These are phyloP conservation scores for Copromyces sp. DNA, from an alignment of 495 filamentous ascomycete species.

Conservation along the genomic window DNA sequence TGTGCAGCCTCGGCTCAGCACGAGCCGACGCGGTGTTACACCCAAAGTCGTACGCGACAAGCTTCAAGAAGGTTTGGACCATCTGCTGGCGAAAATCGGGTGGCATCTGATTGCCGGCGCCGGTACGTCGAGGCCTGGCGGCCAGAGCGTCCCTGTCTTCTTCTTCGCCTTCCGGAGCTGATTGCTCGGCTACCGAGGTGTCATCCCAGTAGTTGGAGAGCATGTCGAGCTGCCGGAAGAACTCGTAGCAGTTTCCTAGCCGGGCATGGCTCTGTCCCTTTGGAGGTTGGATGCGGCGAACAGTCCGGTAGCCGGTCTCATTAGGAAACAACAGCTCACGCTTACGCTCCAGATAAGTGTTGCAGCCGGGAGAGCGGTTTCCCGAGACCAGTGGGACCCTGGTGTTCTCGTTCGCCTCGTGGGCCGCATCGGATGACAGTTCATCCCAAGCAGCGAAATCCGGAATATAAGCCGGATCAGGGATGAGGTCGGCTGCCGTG, in stretches of 20 bases:
- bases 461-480: constrained; percentile 37
- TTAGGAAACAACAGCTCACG: constrained; percentile 42
- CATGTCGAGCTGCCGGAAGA: constrained; percentile 44
- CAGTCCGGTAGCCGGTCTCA: constrained; percentile 39
- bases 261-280: constrained; percentile 36
- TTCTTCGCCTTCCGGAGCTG: constrained; percentile 3
- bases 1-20: constrained; percentile 49
- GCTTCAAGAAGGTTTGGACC: constrained; percentile 63
- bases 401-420: constrained; percentile 32
- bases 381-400: constrained; percentile 33
- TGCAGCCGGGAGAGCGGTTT: constrained; percentile 38
- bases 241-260: constrained; percentile 48
- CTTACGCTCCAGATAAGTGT: constrained; percentile 40
- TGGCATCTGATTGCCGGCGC: constrained; percentile 63
- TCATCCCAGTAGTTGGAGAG: constrained; percentile 45
- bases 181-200: constrained; percentile 27
- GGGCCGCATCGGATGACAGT: constrained; percentile 32
- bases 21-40: constrained; percentile 58
- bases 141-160: constrained; percentile 10
- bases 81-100: constrained; percentile 60
- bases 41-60: constrained; percentile 68
- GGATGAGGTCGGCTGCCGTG: constrained; percentile 33
- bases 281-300: constrained; percentile 39
- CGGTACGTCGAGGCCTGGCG: constrained; percentile 35
- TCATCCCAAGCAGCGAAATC: constrained; percentile 36